Evolutionary conservation across 2,329 filamentous ascomycete species (phyloP).

Genomic region (Rugonectria rugulosa): DNA sequence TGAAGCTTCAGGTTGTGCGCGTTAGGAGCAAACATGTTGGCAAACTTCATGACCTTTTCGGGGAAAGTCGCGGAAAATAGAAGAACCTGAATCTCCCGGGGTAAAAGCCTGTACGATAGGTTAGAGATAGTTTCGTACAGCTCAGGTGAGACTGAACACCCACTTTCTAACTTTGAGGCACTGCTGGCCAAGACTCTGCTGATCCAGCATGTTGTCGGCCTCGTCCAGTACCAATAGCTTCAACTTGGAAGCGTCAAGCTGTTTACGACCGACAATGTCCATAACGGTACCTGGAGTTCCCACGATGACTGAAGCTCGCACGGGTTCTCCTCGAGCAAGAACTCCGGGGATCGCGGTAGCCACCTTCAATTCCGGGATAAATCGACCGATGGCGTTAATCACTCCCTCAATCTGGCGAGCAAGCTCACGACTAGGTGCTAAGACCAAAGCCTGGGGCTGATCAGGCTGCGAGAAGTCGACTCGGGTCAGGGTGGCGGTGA

Average conservation of each 20-base stretch:
- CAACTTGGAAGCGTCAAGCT: conserved; percentile 75
- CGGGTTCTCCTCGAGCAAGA: conserved; percentile 70
- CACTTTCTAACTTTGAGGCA: conserved; percentile 89
- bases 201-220: conserved; percentile 98
- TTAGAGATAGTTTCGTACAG: conserved; percentile 41
- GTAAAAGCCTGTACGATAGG: conserved; percentile 67
- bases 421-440: conserved; percentile 93
- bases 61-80: conserved; percentile 97
- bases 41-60: conserved; percentile 83
- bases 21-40: conserved; percentile 81
- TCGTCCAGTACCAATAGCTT: conserved; percentile 92
- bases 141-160: conserved; percentile 2
- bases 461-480: conserved; percentile 75
- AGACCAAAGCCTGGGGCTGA: conserved; percentile 83
- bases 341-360: conserved; percentile 85
- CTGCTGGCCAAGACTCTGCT: conserved; percentile 94
- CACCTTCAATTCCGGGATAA: conserved; percentile 77
- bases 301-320: conserved; percentile 82
- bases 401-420: conserved; percentile 94
- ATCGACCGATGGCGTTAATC: conserved; percentile 82
- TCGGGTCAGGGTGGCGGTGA: conserved; percentile 88
- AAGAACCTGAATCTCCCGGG: conserved; percentile 80
- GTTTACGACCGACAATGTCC: conserved; percentile 81
- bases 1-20: conserved; percentile 88
- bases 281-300: conserved; percentile 94